These are phyloP conservation scores for Pichia occidentalis DNA, from an alignment of 805 yeast species.

Conservation along the genomic window DNA sequence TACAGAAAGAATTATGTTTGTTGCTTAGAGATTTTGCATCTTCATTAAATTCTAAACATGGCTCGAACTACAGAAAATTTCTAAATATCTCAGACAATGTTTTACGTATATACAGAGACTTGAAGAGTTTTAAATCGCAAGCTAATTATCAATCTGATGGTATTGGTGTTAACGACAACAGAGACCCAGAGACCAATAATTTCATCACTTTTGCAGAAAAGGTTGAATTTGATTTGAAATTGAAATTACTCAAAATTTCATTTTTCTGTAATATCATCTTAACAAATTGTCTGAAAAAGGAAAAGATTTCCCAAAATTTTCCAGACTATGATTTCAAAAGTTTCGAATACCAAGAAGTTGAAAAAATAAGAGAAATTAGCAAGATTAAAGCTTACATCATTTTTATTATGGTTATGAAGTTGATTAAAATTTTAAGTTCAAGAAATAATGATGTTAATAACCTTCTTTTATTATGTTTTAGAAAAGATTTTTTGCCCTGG, in stretches of 20 bases:
- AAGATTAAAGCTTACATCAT: constrained; percentile 1
- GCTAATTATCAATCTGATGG: no score
- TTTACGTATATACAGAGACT: neutral
- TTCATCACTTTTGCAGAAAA: no score
- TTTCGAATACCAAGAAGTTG: neutral
- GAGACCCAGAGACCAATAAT: no score
- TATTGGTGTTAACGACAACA: no score
- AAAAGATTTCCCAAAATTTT: neutral
- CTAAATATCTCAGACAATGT: neutral
- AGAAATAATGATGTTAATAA: neutral
- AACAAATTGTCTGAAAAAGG: neutral
- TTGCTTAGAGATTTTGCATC: neutral
- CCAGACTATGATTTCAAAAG: neutral
- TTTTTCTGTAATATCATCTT: neutral
- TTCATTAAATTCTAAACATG: neutral
- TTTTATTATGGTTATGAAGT: neutral
- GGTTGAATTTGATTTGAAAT: neutral
- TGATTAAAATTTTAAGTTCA: neutral
- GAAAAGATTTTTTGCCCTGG: neutral
- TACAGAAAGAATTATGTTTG: neutral
- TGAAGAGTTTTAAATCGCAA: neutral
- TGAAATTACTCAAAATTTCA: neutral
- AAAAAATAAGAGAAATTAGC: no score
- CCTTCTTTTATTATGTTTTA: neutral
- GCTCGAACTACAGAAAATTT: neutral